Conservation (phyloP, 208 protist genomes). For the Borovskyia barvae region DNA sequence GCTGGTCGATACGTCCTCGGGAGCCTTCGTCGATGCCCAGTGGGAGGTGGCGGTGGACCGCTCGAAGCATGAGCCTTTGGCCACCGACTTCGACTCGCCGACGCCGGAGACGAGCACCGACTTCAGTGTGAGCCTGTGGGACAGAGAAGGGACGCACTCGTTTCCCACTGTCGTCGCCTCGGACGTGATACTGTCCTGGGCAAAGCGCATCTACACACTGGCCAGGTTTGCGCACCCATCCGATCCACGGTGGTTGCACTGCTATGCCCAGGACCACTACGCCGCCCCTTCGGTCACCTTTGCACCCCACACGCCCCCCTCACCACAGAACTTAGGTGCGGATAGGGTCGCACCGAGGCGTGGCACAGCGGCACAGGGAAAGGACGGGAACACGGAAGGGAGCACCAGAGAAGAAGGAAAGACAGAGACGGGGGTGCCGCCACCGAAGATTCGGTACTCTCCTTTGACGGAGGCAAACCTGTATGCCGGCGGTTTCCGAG, state of each 20-base stretch:
- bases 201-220: conserved; percentile 16
- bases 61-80: not conserved
- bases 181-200: conserved; percentile 29
- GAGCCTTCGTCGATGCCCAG: not conserved
- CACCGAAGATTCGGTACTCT: too few species aligned
- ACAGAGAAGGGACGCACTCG: not conserved
- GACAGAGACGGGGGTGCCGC: too few species aligned
- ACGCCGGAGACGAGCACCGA: not conserved
- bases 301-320: too few species aligned
- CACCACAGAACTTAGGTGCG: too few species aligned
- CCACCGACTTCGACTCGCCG: not conserved
- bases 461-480: too few species aligned
- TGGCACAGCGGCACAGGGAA: not conserved
- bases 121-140: not conserved
- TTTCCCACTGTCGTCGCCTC: not conserved
- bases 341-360: too few species aligned
- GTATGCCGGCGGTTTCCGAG: too few species aligned
- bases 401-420: too few species aligned
- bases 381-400: not conserved
- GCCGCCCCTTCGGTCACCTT: too few species aligned
- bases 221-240: conserved; percentile 5
- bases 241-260: conserved; percentile 8
- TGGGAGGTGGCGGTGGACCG: conserved; percentile 14
- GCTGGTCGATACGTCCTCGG: conserved; percentile 4
- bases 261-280: conserved; percentile 9